Evolutionary conservation across 2,329 filamentous ascomycete genomes (phyloP).

Genomic region (Bimuria novae-zelandiae): DNA sequence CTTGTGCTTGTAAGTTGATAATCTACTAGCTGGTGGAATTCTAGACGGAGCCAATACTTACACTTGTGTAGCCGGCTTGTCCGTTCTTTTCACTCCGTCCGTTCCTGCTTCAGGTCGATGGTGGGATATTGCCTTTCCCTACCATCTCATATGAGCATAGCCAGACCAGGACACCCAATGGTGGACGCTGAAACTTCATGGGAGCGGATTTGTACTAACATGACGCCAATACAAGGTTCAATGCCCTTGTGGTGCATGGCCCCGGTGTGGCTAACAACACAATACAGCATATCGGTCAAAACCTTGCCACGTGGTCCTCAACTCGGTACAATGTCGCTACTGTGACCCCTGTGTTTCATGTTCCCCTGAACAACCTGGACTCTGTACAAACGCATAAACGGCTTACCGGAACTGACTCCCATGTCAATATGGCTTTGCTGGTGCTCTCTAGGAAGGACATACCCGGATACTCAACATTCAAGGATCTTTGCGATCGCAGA

Average conservation of each 20-base stretch:
- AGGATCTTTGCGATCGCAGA: constrained; percentile 18
- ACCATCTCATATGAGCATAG: neutral
- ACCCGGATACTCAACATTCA: constrained; percentile 16
- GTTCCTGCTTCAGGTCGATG: neutral
- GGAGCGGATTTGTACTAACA: neutral
- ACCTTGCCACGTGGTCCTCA: no score
- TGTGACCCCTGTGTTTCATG: no score
- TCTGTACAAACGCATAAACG: no score
- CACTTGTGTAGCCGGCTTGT: neutral
- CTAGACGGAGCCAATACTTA: neutral
- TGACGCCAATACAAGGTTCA: neutral
- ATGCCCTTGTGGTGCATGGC: neutral
- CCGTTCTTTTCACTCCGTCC: neutral
- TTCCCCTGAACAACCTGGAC: no score
- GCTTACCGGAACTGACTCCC: neutral
- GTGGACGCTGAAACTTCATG: neutral
- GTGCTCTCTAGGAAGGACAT: constrained; percentile 8
- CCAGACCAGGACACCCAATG: neutral
- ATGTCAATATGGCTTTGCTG: constrained; percentile 10
- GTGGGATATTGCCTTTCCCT: neutral
- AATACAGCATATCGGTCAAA: no score
- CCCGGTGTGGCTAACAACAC: no score
- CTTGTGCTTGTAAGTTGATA: neutral
- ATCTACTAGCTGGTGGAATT: no score
- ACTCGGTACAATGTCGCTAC: no score